Evolutionary conservation across 2,329 filamentous ascomycete genomes (phyloP).

Genomic region (Domatiomyces globalis): DNA sequence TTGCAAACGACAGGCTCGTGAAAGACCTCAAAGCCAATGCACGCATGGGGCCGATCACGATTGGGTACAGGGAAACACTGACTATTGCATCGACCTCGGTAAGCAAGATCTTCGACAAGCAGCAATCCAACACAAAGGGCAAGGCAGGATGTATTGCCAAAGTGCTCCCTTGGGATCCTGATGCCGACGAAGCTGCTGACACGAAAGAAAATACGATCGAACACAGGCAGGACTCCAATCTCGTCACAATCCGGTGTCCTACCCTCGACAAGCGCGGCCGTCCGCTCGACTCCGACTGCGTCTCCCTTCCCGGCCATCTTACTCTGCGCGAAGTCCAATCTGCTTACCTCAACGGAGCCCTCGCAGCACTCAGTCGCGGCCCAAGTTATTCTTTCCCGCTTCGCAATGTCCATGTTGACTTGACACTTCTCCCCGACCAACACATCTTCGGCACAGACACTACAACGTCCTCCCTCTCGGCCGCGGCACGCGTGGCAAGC

Average conservation of each 20-base stretch:
- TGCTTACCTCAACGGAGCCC: slow-evolving; percentile 60
- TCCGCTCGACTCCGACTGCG: slow-evolving; percentile 26
- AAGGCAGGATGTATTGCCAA: slow-evolving; percentile 60
- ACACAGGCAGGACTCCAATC: slow-evolving; percentile 53
- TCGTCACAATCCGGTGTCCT: slow-evolving; percentile 43
- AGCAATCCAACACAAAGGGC: slow-evolving; percentile 64
- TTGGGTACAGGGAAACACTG: slow-evolving; percentile 82
- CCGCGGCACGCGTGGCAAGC: slow-evolving; percentile 53
- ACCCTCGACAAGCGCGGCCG: slow-evolving; percentile 30
- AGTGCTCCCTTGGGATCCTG: slow-evolving; percentile 44
- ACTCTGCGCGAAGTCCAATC: slow-evolving; percentile 35
- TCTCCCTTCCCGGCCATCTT: slow-evolving; percentile 42
- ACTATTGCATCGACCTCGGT: slow-evolving; percentile 43
- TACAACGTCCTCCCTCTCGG: slow-evolving; percentile 53
- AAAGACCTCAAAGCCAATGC: slow-evolving; percentile 79
- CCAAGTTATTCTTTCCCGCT: slow-evolving; percentile 68
- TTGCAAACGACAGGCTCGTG: slow-evolving; percentile 74
- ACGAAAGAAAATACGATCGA: slow-evolving; percentile 23
- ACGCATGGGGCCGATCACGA: slow-evolving; percentile 78
- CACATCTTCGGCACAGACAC: slow-evolving; percentile 55
- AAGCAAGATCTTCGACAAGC: slow-evolving; percentile 57
- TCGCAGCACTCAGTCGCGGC: slow-evolving; percentile 71
- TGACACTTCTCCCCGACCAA: slow-evolving; percentile 51
- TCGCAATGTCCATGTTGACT: slow-evolving; percentile 56
- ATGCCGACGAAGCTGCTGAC: slow-evolving; percentile 16